phyloP scores from a whole-genome alignment of 139 green algal species.

The Tetratostichococcus sp. region DNA sequence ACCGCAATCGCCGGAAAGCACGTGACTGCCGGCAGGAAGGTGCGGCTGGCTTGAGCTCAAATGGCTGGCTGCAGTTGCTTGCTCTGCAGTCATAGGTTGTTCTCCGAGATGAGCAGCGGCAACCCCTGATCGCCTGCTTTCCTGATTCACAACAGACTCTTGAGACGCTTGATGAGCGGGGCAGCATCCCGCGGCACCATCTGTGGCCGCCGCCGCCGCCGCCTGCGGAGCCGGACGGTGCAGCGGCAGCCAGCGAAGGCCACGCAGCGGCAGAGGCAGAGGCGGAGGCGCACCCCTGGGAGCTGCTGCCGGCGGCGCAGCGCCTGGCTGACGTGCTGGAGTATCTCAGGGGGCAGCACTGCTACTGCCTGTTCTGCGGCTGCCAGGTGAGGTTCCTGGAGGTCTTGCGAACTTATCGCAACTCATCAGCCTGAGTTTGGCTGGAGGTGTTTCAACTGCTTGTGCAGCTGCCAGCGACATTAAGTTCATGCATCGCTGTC shows the following conservation, averaged over 20 bases:
- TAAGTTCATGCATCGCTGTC: no score
- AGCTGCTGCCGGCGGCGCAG: slow-evolving; percentile 9
- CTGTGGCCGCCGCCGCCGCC: slow-evolving; percentile 16
- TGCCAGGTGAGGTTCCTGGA: slow-evolving; percentile 27
- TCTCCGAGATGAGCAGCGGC: no score
- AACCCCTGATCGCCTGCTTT: no score
- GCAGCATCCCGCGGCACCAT: slow-evolving; percentile 8
- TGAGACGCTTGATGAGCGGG: slow-evolving; percentile 26
- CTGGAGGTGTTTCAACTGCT: no score
- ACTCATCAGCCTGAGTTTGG: no score
- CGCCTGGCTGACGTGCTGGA: slow-evolving; percentile 20
- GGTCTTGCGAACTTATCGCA: no score
- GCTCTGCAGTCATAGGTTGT: no score
- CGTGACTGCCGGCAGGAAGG: slow-evolving; percentile 2
- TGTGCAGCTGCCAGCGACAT: no score
- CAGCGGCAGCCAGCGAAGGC: not conserved
- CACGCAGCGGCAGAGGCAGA: not conserved
- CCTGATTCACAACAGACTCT: slow-evolving; percentile 10
- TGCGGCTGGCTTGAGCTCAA: no score
- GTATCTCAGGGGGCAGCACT: slow-evolving; percentile 16
- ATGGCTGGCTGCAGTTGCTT: no score
- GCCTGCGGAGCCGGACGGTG: not conserved
- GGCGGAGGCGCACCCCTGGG: slow-evolving; percentile 4
- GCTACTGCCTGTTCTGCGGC: slow-evolving; percentile 39
- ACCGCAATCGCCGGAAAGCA: slow-evolving; percentile 4